Conservation (phyloP, 2,329 filamentous ascomycete genomes). For the Talaromyces sp. region DNA sequence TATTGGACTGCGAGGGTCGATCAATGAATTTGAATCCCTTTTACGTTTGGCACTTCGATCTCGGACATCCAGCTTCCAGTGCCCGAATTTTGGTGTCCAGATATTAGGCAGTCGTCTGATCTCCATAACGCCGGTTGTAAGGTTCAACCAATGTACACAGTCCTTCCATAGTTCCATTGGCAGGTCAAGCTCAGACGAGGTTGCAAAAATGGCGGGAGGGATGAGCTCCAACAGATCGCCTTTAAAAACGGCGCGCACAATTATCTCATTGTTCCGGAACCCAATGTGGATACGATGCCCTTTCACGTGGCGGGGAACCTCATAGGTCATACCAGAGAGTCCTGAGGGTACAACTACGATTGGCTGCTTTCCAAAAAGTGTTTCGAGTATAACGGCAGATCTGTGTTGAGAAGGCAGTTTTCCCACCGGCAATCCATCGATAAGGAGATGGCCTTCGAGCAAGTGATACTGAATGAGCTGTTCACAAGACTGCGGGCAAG, state of each 20-base stretch:
- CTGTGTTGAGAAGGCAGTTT: slow-evolving; percentile 52
- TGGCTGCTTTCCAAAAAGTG: slow-evolving; percentile 52
- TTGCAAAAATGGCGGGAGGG: neutral
- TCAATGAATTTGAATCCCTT: slow-evolving; percentile 29
- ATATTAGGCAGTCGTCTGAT: slow-evolving; percentile 41
- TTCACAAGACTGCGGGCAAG: slow-evolving; percentile 24
- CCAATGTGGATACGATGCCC: slow-evolving; percentile 52
- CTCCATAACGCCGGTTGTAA: slow-evolving; percentile 45
- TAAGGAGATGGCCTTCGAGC: slow-evolving; percentile 45
- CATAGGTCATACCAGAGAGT: slow-evolving; percentile 51
- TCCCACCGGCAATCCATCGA: slow-evolving; percentile 47
- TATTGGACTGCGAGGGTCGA: slow-evolving; percentile 46
- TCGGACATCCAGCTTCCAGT: neutral
- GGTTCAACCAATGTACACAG: slow-evolving; percentile 59
- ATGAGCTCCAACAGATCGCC: neutral
- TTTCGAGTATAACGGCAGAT: slow-evolving; percentile 37
- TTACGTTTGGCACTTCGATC: neutral
- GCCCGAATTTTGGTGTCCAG: neutral
- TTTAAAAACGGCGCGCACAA: neutral
- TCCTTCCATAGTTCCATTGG: slow-evolving; percentile 47
- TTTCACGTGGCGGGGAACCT: slow-evolving; percentile 32
- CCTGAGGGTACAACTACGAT: slow-evolving; percentile 51
- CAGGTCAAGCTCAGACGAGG: slow-evolving; percentile 40
- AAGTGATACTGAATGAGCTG: slow-evolving; percentile 42
- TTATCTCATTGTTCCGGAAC: neutral